Evolutionary conservation across 2,329 filamentous ascomycete genomes (phyloP), one percentile per base, ranked within the genome.

Genomic region (Bertia moriformis): DNA sequence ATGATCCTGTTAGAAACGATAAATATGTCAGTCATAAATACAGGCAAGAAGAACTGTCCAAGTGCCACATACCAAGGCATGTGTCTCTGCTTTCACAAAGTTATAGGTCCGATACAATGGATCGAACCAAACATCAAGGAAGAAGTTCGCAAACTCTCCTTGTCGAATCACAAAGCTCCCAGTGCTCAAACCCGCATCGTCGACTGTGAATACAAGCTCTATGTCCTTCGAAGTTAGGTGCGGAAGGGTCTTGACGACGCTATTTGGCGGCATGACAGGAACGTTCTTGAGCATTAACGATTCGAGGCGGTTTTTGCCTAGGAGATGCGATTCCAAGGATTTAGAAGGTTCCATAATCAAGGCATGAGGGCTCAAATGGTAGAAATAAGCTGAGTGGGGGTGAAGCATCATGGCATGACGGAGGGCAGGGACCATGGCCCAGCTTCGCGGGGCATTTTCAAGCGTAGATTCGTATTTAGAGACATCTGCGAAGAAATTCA

Each of bases 61-160:
- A n/a, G 7, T 27, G 22, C 22, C 7, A 27, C 22, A 10, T 66
- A 87, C 91, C 64, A 98, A 60, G 38, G 89, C 88, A 63, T 98
- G 89, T 18, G 70, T 74, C 59, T 98, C 91, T 0, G 86, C 88
- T 57, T 93, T 95, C 53, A 93, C 85, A 53, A 98, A 98, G 54
- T 94, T 93, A 62, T 98, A 98, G 48, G 71, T 83, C 45, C 89
- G 72, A 60, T 93, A 98, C 33, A 96, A 65, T 37, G 91, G 91
- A 55, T 96, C 87, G 53, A 91, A 93, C 91, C 91, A 98, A 1
- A 84, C 82, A 55, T 98, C 91, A 14, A 96, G 60, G 53, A 98
- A 85, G 64, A 83, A 98, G 52, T 82, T 83, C 35, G 84, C 83
- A 85, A 89, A 98, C 40, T 91, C 85, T 17, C 88, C 86, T 43